Evolutionary conservation across 78 protist genomes (phyloP).

Genomic region (Dictyostelium brefeldianum): DNA sequence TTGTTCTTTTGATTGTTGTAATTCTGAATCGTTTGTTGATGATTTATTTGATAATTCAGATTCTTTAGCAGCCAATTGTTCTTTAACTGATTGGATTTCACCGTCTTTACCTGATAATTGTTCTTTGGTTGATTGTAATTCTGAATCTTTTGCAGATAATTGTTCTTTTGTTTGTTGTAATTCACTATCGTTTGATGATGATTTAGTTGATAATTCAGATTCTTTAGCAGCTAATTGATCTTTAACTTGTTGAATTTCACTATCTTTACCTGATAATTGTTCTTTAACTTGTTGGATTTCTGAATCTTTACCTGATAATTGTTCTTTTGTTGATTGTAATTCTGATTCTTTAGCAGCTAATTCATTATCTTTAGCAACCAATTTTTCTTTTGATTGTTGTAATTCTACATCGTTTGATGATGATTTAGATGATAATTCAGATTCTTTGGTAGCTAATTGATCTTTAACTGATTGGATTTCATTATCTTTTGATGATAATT

Average conservation of each 20-base stretch:
- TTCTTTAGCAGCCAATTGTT: not conserved
- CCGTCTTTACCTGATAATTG: not conserved
- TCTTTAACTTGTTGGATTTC: not conserved
- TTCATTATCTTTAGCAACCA: not conserved
- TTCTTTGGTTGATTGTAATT: slow-evolving; percentile 16
- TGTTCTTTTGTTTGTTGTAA: not conserved
- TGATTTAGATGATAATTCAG: slow-evolving; percentile 7
- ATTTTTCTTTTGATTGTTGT: slow-evolving; percentile 28
- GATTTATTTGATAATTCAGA: not conserved
- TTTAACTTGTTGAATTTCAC: not conserved
- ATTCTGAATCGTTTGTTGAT: not conserved
- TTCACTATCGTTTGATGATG: not conserved
- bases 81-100: not conserved
- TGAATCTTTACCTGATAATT: slow-evolving; percentile 5
- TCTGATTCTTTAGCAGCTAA: not conserved
- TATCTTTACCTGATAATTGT: slow-evolving; percentile 20
- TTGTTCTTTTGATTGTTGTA: slow-evolving; percentile 3
- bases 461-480: not conserved
- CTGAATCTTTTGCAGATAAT: not conserved
- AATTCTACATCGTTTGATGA: not conserved
- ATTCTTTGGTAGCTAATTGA: not conserved
- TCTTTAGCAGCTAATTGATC: not conserved
- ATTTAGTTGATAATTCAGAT: not conserved
- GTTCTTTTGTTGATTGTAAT: slow-evolving; percentile 9
- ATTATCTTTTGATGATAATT: not conserved